Conservation (phyloP, 306 rosid genomes). For the Gleditsia sinensis region DNA sequence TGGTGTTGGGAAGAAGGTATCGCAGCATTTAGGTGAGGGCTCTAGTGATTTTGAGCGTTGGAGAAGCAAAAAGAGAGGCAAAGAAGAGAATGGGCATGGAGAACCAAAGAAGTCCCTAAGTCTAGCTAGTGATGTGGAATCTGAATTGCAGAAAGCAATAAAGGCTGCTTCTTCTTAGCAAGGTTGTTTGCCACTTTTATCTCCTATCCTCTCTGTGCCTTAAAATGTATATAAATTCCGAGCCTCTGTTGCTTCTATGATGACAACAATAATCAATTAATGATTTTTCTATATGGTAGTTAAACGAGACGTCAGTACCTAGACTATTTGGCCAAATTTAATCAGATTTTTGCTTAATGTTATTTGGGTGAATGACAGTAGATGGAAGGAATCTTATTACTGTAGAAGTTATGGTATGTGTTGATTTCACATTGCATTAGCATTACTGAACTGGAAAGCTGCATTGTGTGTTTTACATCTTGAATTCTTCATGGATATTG, state of each 20-base stretch:
- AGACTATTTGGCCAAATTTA: not conserved
- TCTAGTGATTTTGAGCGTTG: slow-evolving; percentile 52
- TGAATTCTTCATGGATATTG: not conserved
- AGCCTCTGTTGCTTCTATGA: slow-evolving; percentile 19
- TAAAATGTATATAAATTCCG: slow-evolving; percentile 40
- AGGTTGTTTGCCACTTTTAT: slow-evolving; percentile 41
- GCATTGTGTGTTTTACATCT: not conserved
- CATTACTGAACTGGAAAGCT: not conserved
- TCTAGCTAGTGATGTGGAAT: slow-evolving; percentile 61
- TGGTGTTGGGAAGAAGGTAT: slow-evolving; percentile 30
- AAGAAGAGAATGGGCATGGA: slow-evolving; percentile 52
- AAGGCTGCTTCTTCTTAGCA: slow-evolving; percentile 68
- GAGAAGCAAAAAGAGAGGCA: slow-evolving; percentile 55
- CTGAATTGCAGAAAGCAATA: slow-evolving; percentile 85
- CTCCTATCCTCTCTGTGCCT: slow-evolving; percentile 29
- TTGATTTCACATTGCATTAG: not conserved
- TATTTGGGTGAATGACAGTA: not conserved
- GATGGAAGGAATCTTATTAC: not conserved
- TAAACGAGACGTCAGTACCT: not conserved
- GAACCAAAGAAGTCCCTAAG: slow-evolving; percentile 46
- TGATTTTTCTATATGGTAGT: slow-evolving; percentile 15
- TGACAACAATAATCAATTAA: not conserved
- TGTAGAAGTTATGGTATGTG: not conserved
- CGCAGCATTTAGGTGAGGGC: slow-evolving; percentile 31
- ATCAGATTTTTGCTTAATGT: not conserved